A percentile compares a stretch with the other conserved stretches of the same genome.
Evolutionary conservation across 2,329 filamentous ascomycete species (phyloP).

Genomic region (Aspergillus fumigatiaffinis): DNA sequence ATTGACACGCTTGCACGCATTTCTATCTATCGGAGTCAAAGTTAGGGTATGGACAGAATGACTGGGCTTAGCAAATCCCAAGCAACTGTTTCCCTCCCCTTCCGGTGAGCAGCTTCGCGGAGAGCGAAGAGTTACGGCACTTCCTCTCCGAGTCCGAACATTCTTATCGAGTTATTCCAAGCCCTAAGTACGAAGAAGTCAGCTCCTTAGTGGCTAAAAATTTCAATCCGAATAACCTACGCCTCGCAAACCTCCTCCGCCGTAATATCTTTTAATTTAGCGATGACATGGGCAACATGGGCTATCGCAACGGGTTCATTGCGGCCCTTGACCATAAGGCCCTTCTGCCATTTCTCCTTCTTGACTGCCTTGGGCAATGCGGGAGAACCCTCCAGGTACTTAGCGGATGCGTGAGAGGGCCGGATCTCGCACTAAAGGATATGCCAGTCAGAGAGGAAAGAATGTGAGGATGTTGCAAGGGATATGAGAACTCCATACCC

Average conservation of each 20-base stretch:
- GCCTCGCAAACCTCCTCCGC: slow-evolving; percentile 82
- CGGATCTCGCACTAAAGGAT: slow-evolving; percentile 73
- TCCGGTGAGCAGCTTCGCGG: background rate
- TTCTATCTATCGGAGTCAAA: background rate
- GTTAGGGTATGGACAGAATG: background rate
- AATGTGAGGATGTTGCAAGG: background rate
- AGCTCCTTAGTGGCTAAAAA: slow-evolving; percentile 13
- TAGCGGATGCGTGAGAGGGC: slow-evolving; percentile 79
- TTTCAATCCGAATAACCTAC: slow-evolving; percentile 38
- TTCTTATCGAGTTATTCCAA: slow-evolving; percentile 74
- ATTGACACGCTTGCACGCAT: background rate
- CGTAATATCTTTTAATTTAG: slow-evolving; percentile 73
- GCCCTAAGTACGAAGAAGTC: slow-evolving; percentile 43
- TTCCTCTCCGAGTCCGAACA: slow-evolving; percentile 67
- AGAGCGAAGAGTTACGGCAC: slow-evolving; percentile 2
- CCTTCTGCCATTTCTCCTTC: slow-evolving; percentile 90
- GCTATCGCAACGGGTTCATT: slow-evolving; percentile 90
- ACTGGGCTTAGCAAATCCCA: background rate
- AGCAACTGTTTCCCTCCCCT: background rate
- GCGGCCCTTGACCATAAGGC: slow-evolving; percentile 85
- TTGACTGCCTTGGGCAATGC: slow-evolving; percentile 79
- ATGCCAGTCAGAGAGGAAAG: slow-evolving; percentile 1
- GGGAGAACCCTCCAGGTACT: slow-evolving; percentile 65
- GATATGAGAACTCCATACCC: slow-evolving; percentile 42
- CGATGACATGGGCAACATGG: slow-evolving; percentile 82